A percentile compares a stretch with the other conserved stretches of the same genome.
phyloP scores from a whole-genome alignment of 1,284 basidiomycete genomes.

The Golubevia sp. region DNA sequence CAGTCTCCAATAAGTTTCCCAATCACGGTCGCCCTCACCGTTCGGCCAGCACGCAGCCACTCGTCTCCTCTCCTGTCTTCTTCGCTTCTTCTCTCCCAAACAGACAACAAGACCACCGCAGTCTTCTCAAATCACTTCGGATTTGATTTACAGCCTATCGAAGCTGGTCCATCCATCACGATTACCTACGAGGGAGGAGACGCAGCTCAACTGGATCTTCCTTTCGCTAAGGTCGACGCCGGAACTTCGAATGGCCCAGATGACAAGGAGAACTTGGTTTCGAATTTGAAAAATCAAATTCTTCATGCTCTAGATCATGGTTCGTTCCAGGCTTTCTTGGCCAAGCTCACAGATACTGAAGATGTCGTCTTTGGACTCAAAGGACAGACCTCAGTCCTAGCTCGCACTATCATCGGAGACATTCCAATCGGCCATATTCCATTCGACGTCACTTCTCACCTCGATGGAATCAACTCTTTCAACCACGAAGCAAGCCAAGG shows the following conservation, averaged over 20 bases:
- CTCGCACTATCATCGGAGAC: slow-evolving; percentile 44
- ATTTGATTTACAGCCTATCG: slow-evolving; percentile 40
- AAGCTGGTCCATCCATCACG: slow-evolving; percentile 28
- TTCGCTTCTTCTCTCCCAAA: too few species aligned
- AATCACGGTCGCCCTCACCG: too few species aligned
- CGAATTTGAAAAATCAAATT: slow-evolving; percentile 38
- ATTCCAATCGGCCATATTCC: slow-evolving; percentile 52
- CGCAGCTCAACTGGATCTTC: slow-evolving; percentile 39
- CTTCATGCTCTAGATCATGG: slow-evolving; percentile 30
- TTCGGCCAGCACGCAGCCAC: too few species aligned
- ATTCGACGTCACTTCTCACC: slow-evolving; percentile 39
- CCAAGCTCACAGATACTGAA: slow-evolving; percentile 28
- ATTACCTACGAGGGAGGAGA: slow-evolving; percentile 34
- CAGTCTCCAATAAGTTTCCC: too few species aligned
- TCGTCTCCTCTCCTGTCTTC: too few species aligned
- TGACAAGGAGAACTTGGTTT: slow-evolving; percentile 26
- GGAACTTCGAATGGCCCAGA: slow-evolving; percentile 44
- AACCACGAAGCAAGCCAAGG: slow-evolving; percentile 10
- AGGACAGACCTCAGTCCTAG: slow-evolving; percentile 44
- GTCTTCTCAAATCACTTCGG: slow-evolving; percentile 52
- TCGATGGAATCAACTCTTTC: slow-evolving; percentile 49
- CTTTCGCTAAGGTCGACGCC: slow-evolving; percentile 17
- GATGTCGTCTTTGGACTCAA: slow-evolving; percentile 29
- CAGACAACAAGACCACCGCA: slow-evolving; percentile 43
- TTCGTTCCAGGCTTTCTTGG: slow-evolving; percentile 42